Conservation (phyloP, 352 stramenopile genomes). For the Phytophthora tubulina region DNA sequence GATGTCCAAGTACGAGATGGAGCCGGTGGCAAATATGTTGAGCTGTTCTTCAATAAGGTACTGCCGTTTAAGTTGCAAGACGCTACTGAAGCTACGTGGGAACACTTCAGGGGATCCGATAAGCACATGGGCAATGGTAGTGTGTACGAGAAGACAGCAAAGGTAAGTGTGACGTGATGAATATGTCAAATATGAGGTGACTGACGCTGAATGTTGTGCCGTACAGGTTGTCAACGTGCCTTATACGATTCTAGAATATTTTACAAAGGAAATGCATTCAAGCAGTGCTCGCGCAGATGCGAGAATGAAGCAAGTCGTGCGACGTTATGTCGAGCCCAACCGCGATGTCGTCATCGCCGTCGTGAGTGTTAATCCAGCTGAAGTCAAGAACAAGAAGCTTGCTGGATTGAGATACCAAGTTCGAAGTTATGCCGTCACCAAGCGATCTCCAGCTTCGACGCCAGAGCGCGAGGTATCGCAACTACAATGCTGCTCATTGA, state of each 20-base stretch:
- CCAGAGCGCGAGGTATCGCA: constrained; percentile 33
- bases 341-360: constrained; percentile 47
- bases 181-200: not conserved
- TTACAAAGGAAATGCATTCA: constrained; percentile 38
- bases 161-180: constrained; percentile 17
- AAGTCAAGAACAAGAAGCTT: constrained; percentile 40
- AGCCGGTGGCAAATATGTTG: constrained; percentile 37
- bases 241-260: constrained; percentile 47
- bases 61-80: constrained; percentile 52
- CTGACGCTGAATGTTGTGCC: constrained; percentile 9
- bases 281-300: constrained; percentile 38
- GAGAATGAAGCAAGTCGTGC: constrained; percentile 39
- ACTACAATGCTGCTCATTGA: constrained; percentile 36
- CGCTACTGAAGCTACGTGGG: constrained; percentile 40
- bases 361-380: constrained; percentile 35
- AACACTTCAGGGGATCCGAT: constrained; percentile 43
- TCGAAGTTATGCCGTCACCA: constrained; percentile 32
- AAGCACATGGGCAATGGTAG: constrained; percentile 43
- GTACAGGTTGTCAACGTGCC: constrained; percentile 39
- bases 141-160: constrained; percentile 41
- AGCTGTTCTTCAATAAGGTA: constrained; percentile 51
- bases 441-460: constrained; percentile 29
- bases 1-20: constrained; percentile 44
- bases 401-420: constrained; percentile 33
- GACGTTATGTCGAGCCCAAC: constrained; percentile 42